Evolutionary conservation across 108 stramenopile species (phyloP).

Genomic region (Nitzschia putrida): DNA sequence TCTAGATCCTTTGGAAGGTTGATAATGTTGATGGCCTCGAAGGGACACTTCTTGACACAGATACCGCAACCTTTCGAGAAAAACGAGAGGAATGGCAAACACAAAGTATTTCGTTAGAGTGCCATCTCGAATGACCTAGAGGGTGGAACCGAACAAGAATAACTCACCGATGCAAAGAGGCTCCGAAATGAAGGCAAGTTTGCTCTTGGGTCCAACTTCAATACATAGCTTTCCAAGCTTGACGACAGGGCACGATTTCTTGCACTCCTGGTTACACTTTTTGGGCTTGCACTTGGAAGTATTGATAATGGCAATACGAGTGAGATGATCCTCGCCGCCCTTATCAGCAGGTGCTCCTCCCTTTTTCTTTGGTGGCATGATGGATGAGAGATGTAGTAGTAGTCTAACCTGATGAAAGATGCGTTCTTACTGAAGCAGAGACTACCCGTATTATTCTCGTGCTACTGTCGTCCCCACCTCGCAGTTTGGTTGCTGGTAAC

Average conservation of each 20-base stretch:
- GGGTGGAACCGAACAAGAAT: no score
- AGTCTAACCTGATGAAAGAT: no score
- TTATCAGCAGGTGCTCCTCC: slow-evolving; percentile 12
- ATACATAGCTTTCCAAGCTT: slow-evolving; percentile 96
- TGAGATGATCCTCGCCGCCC: slow-evolving; percentile 63
- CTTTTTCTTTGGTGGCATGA: slow-evolving; percentile 78
- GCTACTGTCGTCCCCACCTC: no score
- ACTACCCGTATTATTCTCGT: no score
- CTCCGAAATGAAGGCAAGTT: slow-evolving; percentile 90
- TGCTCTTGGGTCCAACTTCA: slow-evolving; percentile 89
- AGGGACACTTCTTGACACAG: slow-evolving; percentile 98
- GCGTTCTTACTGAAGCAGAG: no score
- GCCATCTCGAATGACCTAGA: neutral
- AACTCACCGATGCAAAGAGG: slow-evolving; percentile 86
- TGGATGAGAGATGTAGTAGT: neutral
- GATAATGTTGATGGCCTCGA: slow-evolving; percentile 97
- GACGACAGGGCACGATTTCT: slow-evolving; percentile 94
- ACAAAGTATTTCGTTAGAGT: neutral
- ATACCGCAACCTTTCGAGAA: slow-evolving; percentile 89
- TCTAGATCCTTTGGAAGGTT: slow-evolving; percentile 98
- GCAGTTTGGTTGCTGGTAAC: no score
- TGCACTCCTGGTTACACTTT: slow-evolving; percentile 96
- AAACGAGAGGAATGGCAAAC: neutral
- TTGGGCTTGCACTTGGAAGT: slow-evolving; percentile 96
- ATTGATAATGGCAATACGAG: slow-evolving; percentile 94